phyloP scores from a whole-genome alignment of 2,329 filamentous ascomycete species.

The Talaromyces sp. region DNA sequence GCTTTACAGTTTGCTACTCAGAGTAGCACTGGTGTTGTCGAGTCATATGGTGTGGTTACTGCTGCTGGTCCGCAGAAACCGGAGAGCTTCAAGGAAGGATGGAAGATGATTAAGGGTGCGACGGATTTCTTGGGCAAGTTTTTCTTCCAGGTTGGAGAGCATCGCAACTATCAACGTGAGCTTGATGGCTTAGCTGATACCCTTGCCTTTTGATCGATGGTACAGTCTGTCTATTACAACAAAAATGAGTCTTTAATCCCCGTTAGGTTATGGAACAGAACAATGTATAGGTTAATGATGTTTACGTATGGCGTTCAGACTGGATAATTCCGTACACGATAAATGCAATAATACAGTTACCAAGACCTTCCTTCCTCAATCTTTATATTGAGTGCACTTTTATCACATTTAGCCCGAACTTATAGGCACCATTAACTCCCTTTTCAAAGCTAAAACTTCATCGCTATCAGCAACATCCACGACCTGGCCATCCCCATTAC shows the following conservation, averaged over 20 bases:
- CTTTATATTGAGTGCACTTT: neutral
- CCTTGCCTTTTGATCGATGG: conserved; percentile 63
- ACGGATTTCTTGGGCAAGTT: conserved; percentile 70
- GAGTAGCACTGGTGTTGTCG: conserved; percentile 51
- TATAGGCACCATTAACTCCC: neutral
- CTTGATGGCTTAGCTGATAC: conserved; percentile 64
- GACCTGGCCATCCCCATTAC: neutral
- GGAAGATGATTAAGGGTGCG: conserved; percentile 65
- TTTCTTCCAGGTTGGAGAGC: conserved; percentile 66
- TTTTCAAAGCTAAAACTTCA: conserved; percentile 15
- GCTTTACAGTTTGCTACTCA: conserved; percentile 50
- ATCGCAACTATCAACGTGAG: conserved; percentile 73
- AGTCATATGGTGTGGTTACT: conserved; percentile 78
- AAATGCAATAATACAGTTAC: neutral
- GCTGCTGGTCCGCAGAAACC: conserved; percentile 53
- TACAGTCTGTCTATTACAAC: neutral
- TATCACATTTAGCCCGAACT: neutral
- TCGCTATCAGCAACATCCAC: conserved; percentile 4
- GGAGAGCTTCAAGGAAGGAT: conserved; percentile 59
- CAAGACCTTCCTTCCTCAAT: neutral
- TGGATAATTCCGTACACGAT: neutral
- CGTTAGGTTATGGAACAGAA: neutral
- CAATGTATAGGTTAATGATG: neutral
- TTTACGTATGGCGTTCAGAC: neutral
- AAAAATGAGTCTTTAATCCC: neutral